Evolutionary conservation across 2,329 filamentous ascomycete species (phyloP).

Genomic region (Stagonosporopsis chrysanthemi): DNA sequence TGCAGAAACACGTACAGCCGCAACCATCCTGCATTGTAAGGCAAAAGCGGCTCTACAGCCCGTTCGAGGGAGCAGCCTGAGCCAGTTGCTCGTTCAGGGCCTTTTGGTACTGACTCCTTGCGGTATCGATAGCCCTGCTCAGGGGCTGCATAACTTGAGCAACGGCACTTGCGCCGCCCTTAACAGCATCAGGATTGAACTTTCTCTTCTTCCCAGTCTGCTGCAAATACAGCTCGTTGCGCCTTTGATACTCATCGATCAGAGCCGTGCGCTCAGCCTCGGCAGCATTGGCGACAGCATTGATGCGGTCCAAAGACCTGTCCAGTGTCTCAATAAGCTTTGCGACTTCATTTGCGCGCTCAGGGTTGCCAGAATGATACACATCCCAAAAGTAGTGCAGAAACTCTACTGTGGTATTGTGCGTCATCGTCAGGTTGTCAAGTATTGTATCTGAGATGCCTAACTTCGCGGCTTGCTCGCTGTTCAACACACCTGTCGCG

Average conservation of each 20-base stretch:
- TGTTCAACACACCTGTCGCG: slow-evolving; percentile 33
- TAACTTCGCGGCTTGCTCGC: slow-evolving; percentile 41
- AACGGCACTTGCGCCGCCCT: slow-evolving; percentile 79
- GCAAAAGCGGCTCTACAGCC: neutral
- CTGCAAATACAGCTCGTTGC: slow-evolving; percentile 74
- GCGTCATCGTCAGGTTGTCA: slow-evolving; percentile 74
- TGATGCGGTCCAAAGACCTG: slow-evolving; percentile 78
- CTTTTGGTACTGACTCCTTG: slow-evolving; percentile 73
- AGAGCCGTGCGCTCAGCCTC: slow-evolving; percentile 75
- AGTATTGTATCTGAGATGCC: slow-evolving; percentile 58
- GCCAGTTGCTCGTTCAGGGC: slow-evolving; percentile 68
- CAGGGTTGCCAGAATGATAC: slow-evolving; percentile 86
- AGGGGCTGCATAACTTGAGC: slow-evolving; percentile 78
- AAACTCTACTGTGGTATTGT: slow-evolving; percentile 94
- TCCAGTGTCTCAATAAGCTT: slow-evolving; percentile 83
- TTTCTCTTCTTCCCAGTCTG: slow-evolving; percentile 76
- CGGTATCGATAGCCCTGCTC: slow-evolving; percentile 72
- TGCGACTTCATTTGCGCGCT: slow-evolving; percentile 79
- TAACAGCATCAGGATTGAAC: slow-evolving; percentile 71
- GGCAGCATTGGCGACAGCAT: slow-evolving; percentile 79
- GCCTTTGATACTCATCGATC: slow-evolving; percentile 71
- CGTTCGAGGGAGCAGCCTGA: slow-evolving; percentile 16
- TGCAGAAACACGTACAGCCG: slow-evolving; percentile 28
- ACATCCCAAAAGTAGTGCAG: slow-evolving; percentile 96
- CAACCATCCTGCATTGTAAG: neutral